Evolutionary conservation across 495 filamentous ascomycete genomes (phyloP), one percentile per base, ranked within the genome.

Genomic region (Hyphodiscus hymeniophilus): DNA sequence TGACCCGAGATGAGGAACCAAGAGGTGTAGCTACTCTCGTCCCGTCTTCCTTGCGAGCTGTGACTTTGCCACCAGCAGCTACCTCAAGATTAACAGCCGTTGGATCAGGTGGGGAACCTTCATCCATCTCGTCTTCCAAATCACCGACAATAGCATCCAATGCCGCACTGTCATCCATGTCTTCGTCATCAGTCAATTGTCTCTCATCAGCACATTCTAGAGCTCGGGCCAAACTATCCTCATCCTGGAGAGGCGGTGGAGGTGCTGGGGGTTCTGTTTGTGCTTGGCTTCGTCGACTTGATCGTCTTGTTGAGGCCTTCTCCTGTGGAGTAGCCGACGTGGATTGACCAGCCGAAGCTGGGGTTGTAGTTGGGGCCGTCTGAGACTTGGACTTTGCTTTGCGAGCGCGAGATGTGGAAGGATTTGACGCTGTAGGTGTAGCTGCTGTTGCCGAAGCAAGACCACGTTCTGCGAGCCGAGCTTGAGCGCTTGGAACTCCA

Each of bases 141-240:
- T 95, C 87, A 58, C 88, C 89, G 16, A 97, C 80, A 40, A 98
- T 85, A 49, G 85, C 82, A 59, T 94, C 88, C 26, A 95, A 69
- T 18, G 82, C 79, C 10, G 80, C 81, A 13, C 73, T 72, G 7
- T 91, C 85, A 23, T 85, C 81, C 33, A 72, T 69, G 7, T 77
- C 76, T 40, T 89, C 83, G 21, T 85, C 88, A 31, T 94, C 91
- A 47, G 70, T 82, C 43, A 81, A 72, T 44, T 87, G 87, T 60
- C 82, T 81, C 66, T 97, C 92, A 65, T 97, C 94, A 20, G 92
- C 91, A 62, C 92, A 97, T 65, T 97, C 92, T 3, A 99, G 65
- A 0, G 85, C 79, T 51, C 81, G 71, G 40, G 76, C 71, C 12
- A 74, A 59, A 41, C 74, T 73, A 23, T 81, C 74, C 1, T 77